A percentile compares a stretch with the other conserved stretches of the same genome.
Conservation (phyloP, 768 basidiomycete genomes). For the Rubroboletus satanas region DNA sequence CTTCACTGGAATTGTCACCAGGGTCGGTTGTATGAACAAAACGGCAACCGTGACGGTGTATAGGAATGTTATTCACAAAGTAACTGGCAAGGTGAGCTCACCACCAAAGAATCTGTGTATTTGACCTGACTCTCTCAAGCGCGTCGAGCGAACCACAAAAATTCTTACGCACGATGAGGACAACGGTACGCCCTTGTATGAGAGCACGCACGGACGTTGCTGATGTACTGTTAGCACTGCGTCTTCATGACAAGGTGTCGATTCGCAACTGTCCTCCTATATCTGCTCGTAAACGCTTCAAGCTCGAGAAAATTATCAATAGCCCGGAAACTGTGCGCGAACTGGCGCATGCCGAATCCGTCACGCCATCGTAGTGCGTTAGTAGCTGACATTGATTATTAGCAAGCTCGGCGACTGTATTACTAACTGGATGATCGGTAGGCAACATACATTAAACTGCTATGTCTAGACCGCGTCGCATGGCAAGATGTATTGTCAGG, state of each 20-base stretch:
- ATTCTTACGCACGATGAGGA: slow-evolving; percentile 71
- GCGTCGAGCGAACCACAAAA: slow-evolving; percentile 72
- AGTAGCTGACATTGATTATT: neutral
- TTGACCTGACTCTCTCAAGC: slow-evolving; percentile 37
- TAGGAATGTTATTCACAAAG: slow-evolving; percentile 64
- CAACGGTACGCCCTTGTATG: slow-evolving; percentile 49
- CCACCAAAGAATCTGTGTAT: neutral
- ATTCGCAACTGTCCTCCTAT: slow-evolving; percentile 82
- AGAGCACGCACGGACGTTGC: neutral
- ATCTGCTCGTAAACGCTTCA: slow-evolving; percentile 77
- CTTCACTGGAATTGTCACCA: slow-evolving; percentile 71
- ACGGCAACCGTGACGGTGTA: slow-evolving; percentile 82
- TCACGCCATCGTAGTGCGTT: neutral
- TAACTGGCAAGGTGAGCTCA: slow-evolving; percentile 68
- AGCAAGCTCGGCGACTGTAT: neutral
- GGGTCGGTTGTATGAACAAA: slow-evolving; percentile 79
- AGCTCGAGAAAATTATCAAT: slow-evolving; percentile 57
- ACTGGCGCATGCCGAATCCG: slow-evolving; percentile 20
- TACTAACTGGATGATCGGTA: neutral
- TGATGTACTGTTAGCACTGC: slow-evolving; percentile 45
- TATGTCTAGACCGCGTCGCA: neutral
- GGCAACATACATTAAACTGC: neutral
- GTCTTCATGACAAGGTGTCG: slow-evolving; percentile 63
- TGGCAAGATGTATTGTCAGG: neutral
- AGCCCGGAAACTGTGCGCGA: slow-evolving; percentile 68